Conservation (phyloP, 805 yeast genomes). For the Yamadazyma olivae region DNA sequence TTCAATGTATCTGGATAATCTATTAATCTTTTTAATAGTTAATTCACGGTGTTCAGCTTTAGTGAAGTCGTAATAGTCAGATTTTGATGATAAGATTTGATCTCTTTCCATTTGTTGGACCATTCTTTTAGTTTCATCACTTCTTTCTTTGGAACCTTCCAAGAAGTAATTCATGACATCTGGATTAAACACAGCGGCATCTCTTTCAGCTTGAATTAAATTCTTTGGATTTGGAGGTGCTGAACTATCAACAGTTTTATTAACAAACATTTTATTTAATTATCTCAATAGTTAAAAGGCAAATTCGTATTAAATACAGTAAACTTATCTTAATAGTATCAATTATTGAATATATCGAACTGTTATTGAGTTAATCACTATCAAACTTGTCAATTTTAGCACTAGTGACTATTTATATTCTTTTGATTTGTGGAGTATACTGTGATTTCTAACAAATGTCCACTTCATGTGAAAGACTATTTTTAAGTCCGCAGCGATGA, state of each 20-base stretch:
- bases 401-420: too few species aligned
- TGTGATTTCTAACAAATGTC: too few species aligned
- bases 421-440: too few species aligned
- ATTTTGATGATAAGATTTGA: conserved; percentile 55
- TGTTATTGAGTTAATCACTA: too few species aligned
- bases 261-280: conserved; percentile 6
- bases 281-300: too few species aligned
- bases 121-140: conserved; percentile 46
- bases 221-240: conserved; percentile 31
- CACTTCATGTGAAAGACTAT: too few species aligned
- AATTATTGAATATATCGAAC: too few species aligned
- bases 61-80: conserved; percentile 55
- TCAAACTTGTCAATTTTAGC: too few species aligned
- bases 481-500: too few species aligned
- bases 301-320: too few species aligned
- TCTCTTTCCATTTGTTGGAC: conserved; percentile 64
- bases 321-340: too few species aligned
- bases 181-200: conserved; percentile 29
- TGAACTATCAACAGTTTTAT: conserved; percentile 17
- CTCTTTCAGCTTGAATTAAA: conserved; percentile 32
- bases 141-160: conserved; percentile 39
- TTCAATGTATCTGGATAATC: conserved; percentile 63
- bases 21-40: conserved; percentile 58
- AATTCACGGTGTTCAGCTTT: conserved; percentile 56
- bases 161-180: conserved; percentile 38